phyloP scores from a whole-genome alignment of 1,284 basidiomycete species.

The Bjerkandera adusta region DNA sequence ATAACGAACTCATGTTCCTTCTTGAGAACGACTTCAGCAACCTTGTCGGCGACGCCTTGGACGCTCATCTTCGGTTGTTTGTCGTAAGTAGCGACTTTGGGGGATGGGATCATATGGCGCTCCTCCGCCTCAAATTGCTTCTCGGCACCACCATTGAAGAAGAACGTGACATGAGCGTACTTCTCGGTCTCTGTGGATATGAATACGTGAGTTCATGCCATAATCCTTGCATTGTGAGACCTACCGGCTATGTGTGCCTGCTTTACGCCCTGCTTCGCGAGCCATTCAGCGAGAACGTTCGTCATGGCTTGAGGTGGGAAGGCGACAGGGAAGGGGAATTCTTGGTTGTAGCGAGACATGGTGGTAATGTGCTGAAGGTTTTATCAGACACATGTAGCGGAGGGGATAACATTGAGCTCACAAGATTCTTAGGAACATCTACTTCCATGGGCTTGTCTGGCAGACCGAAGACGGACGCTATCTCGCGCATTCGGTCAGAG shows the following conservation, averaged over 20 bases:
- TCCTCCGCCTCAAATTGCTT: slow-evolving; percentile 85
- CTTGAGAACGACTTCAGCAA: slow-evolving; percentile 76
- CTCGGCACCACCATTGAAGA: slow-evolving; percentile 94
- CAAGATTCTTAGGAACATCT: slow-evolving; percentile 79
- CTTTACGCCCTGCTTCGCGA: slow-evolving; percentile 72
- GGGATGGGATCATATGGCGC: slow-evolving; percentile 85
- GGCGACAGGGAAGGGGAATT: slow-evolving; percentile 83
- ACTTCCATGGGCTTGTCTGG: slow-evolving; percentile 83
- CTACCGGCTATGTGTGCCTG: slow-evolving; percentile 84
- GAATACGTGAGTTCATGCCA: too few species aligned
- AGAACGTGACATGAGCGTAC: slow-evolving; percentile 94
- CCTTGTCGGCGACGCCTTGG: slow-evolving; percentile 83
- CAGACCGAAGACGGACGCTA: slow-evolving; percentile 75
- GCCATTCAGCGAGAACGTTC: slow-evolving; percentile 90
- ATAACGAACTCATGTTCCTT: slow-evolving; percentile 83
- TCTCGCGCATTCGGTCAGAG: slow-evolving; percentile 91
- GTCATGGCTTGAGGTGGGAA: slow-evolving; percentile 91
- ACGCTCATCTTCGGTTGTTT: slow-evolving; percentile 86
- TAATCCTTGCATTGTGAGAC: slow-evolving; percentile 16
- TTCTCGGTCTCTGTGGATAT: slow-evolving; percentile 77
- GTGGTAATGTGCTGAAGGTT: slow-evolving; percentile 72
- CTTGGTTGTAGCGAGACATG: slow-evolving; percentile 90
- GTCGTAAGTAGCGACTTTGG: slow-evolving; percentile 90
- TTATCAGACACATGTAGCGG: slow-evolving; percentile 3
- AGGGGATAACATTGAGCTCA: slow-evolving; percentile 30